phyloP scores from a whole-genome alignment of 2,329 filamentous ascomycete species.

The Rachicladosporium sp. region DNA sequence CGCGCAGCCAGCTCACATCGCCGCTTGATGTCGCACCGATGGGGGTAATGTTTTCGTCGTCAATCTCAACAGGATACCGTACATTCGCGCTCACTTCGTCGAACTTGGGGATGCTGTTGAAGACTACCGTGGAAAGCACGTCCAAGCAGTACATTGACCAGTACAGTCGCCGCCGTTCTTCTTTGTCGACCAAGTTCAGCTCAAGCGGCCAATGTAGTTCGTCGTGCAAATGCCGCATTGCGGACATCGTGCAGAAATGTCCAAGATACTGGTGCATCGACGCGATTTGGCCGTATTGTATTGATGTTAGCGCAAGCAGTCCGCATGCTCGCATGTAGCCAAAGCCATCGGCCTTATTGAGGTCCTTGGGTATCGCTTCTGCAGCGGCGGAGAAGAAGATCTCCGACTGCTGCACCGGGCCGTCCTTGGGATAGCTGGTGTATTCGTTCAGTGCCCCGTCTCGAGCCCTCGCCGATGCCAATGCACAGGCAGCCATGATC shows the following conservation, averaged over 20 bases:
- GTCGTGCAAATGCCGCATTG: slow-evolving; percentile 40
- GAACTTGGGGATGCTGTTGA: slow-evolving; percentile 34
- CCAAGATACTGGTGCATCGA: slow-evolving; percentile 41
- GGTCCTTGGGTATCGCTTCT: slow-evolving; percentile 27
- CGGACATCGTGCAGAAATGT: slow-evolving; percentile 37
- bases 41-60: slow-evolving; percentile 27
- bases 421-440: slow-evolving; percentile 16
- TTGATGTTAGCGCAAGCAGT: slow-evolving; percentile 37
- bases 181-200: slow-evolving; percentile 33
- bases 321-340: slow-evolving; percentile 36
- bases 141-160: slow-evolving; percentile 49
- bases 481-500: slow-evolving; percentile 41
- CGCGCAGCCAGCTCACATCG: slow-evolving; percentile 35
- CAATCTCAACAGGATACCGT: slow-evolving; percentile 35
- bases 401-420: slow-evolving; percentile 25
- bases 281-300: slow-evolving; percentile 39
- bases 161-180: slow-evolving; percentile 38
- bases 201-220: slow-evolving; percentile 40
- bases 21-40: slow-evolving; percentile 1
- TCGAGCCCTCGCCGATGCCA: slow-evolving; percentile 36
- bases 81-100: slow-evolving; percentile 37
- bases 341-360: slow-evolving; percentile 23
- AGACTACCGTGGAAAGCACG: slow-evolving; percentile 42
- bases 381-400: slow-evolving; percentile 34
- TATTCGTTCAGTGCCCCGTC: slow-evolving; percentile 35